phyloP scores from a whole-genome alignment of 2,329 filamentous ascomycete species.

The Apiospora marii region DNA sequence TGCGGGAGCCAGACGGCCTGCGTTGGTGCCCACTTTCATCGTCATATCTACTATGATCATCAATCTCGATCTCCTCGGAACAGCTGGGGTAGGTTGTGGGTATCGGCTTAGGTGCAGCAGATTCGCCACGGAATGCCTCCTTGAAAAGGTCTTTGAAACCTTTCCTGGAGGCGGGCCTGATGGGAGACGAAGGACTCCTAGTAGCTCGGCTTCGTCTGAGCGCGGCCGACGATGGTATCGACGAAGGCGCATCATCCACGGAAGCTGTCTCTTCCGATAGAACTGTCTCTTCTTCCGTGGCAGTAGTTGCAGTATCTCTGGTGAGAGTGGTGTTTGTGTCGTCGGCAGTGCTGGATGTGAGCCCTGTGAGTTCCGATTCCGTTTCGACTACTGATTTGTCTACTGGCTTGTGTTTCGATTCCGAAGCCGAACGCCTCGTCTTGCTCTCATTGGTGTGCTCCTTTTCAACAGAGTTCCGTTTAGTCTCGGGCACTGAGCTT shows the following conservation, averaged over 20 bases:
- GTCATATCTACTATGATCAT: constrained; percentile 35
- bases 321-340: constrained; percentile 16
- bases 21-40: constrained; percentile 41
- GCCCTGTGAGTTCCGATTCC: constrained; percentile 17
- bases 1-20: constrained; percentile 43
- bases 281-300: constrained; percentile 13
- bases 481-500: constrained; percentile 35
- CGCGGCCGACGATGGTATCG: constrained; percentile 30
- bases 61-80: constrained; percentile 47
- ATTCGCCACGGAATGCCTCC: constrained; percentile 70
- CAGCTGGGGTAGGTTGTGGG: constrained; percentile 58
- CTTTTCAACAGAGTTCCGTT: constrained; percentile 44
- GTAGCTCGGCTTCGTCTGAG: constrained; percentile 66
- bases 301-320: constrained; percentile 10
- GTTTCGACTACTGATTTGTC: constrained; percentile 28
- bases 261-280: constrained; percentile 19
- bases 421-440: constrained; percentile 35
- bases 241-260: not conserved
- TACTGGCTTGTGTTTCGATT: constrained; percentile 32
- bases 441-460: constrained; percentile 45
- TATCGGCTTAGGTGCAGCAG: constrained; percentile 54
- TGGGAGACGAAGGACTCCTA: constrained; percentile 56
- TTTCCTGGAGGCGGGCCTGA: constrained; percentile 56
- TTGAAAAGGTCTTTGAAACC: constrained; percentile 66
- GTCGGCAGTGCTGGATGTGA: constrained; percentile 19